These are phyloP conservation scores for Macrolepiota albuminosa DNA, from an alignment of 768 basidiomycete species.

Conservation along the genomic window DNA sequence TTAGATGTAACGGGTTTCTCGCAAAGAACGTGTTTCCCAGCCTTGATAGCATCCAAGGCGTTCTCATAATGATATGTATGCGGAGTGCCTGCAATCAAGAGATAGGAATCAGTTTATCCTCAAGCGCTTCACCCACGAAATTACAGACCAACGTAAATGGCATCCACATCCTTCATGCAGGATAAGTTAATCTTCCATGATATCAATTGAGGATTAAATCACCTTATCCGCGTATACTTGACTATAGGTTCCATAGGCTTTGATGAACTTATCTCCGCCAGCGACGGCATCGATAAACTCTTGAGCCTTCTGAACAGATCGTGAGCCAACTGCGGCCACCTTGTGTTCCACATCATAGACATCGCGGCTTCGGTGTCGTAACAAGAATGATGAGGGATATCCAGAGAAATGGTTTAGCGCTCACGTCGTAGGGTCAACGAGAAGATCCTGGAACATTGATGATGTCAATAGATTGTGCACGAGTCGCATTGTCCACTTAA, in stretches of 20 bases:
- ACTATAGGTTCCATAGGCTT: slow-evolving; percentile 69
- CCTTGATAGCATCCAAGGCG: slow-evolving; percentile 68
- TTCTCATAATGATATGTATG: slow-evolving; percentile 82
- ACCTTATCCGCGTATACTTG: slow-evolving; percentile 68
- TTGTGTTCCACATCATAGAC: slow-evolving; percentile 65
- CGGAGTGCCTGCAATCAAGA: slow-evolving; percentile 56
- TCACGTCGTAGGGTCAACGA: slow-evolving; percentile 70
- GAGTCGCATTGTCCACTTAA: background rate
- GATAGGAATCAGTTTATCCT: background rate
- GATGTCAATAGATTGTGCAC: background rate
- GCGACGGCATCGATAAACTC: slow-evolving; percentile 58
- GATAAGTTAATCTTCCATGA: background rate
- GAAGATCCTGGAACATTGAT: slow-evolving; percentile 50
- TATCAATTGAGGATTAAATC: slow-evolving; percentile 9
- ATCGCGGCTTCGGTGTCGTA: slow-evolving; percentile 43
- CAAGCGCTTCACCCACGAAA: background rate
- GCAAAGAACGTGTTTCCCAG: slow-evolving; percentile 82
- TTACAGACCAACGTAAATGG: slow-evolving; percentile 63
- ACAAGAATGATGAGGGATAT: background rate
- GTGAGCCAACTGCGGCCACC: slow-evolving; percentile 73
- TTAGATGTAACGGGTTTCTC: slow-evolving; percentile 88
- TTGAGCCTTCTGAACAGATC: slow-evolving; percentile 61
- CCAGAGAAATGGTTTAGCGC: background rate
- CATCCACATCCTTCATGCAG: slow-evolving; percentile 56
- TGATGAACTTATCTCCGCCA: slow-evolving; percentile 47